Percentiles rank a stretch among this genome's conserved stretches.
These are phyloP conservation scores for Karstenula rhodostoma DNA, from an alignment of 2,329 filamentous ascomycete genomes.

Conservation along the genomic window DNA sequence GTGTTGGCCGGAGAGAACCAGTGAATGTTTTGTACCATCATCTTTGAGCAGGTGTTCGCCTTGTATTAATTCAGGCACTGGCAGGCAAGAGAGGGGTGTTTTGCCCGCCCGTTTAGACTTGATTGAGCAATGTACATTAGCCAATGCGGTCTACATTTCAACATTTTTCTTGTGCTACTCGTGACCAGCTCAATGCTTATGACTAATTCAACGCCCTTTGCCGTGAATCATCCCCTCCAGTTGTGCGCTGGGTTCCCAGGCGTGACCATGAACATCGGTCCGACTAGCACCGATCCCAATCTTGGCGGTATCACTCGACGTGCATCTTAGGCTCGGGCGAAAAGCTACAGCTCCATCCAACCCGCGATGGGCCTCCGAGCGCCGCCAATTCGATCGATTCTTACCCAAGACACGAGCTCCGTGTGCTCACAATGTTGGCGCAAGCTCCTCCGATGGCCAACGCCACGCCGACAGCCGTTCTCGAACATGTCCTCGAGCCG, in stretches of 20 bases:
- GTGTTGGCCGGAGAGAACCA: slow-evolving; percentile 13
- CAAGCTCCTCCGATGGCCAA: slow-evolving; percentile 32
- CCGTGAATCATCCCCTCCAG: neutral
- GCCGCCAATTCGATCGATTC: slow-evolving; percentile 39
- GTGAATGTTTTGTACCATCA: slow-evolving; percentile 39
- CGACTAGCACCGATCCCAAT: slow-evolving; percentile 4
- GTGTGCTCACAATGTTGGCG: slow-evolving; percentile 48
- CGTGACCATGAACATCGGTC: neutral
- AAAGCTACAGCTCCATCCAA: slow-evolving; percentile 24
- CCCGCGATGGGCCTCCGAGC: slow-evolving; percentile 50
- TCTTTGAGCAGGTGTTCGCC: slow-evolving; percentile 22
- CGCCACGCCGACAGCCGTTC: slow-evolving; percentile 36
- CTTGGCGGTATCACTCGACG: slow-evolving; percentile 12
- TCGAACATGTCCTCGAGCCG: slow-evolving; percentile 36
- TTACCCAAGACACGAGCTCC: slow-evolving; percentile 36
- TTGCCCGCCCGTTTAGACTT: slow-evolving; percentile 28
- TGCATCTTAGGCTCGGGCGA: slow-evolving; percentile 2
- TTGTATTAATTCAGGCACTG: slow-evolving; percentile 34
- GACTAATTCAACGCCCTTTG: neutral
- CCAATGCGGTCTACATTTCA: slow-evolving; percentile 18
- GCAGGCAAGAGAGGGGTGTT: slow-evolving; percentile 22
- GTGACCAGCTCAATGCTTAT: neutral
- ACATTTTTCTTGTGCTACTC: slow-evolving; percentile 1
- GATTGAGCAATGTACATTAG: slow-evolving; percentile 37
- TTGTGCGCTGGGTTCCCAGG: neutral